Base-by-base conservation (phyloP, 2,329 filamentous ascomycete genomes). In the Paracoccidioides lutzii region DNA sequence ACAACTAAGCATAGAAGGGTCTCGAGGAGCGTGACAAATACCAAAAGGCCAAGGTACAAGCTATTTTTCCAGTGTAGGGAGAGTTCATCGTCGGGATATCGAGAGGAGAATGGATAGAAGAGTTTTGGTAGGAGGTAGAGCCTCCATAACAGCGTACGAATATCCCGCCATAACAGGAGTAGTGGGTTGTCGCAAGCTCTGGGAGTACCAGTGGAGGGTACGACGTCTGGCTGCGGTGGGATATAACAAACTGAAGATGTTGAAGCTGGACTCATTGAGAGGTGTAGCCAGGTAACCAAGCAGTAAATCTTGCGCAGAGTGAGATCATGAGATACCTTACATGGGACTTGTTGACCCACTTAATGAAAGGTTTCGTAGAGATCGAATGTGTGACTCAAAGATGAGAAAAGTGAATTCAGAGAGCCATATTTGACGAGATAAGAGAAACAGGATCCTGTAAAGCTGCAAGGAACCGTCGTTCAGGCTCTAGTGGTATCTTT, bases 121-220 rank as follows among this genome's bases (percentile, higher is more conserved):
- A 61, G 52, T 9, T 58, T 57, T 22, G 58, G 58, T 28, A 61
- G 52, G 8, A 55, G 49, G 15, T 55, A 50, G 28, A 61, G 35
- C 33, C 58, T 43, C 7, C 49, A 40, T 35, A 58, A 42, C 35
- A 57, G 43, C 12, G 55, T 59, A 37, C 43, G 28, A 4, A 61
- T 32, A 52, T 61, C 59, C 30, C 58, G 50, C 32, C 45, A 52
- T 15, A 37, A 38, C 46, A 58, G 54, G 40, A 42, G 28, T 3
- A 59, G 40, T 4, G 59, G 59, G 40, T 46, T 61, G 10, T 59
- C 45, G 51, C 55, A 56, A 28, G 59, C 56, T 12, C 56, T 57
- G 1, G 58, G 59, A n/a, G 56, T 50, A 14, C 55, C 56, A 12
- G 59, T 57, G 37, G 52, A 41, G 10, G 43, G 51, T 22, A 50